Evolutionary conservation across 164 flowering plant genomes (phyloP).

Genomic region (Nelumbo lutea): DNA sequence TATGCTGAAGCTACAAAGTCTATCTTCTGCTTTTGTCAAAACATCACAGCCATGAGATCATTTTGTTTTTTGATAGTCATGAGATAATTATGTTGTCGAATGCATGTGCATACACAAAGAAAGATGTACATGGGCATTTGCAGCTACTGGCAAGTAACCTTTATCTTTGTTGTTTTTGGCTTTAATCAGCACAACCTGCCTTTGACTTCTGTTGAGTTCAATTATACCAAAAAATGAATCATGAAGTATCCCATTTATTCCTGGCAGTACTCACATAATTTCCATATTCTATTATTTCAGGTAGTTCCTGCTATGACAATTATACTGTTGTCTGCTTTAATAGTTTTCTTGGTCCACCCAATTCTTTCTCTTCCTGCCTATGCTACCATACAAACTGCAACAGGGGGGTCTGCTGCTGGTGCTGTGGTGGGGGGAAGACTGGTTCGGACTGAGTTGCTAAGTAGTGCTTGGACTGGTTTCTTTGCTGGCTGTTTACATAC

Average conservation of each 20-base stretch:
- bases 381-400: constrained; percentile 44
- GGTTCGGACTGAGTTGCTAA: constrained; percentile 42
- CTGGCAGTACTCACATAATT: neutral
- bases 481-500: constrained; percentile 82
- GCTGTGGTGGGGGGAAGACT: constrained; percentile 34
- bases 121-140: too few species aligned
- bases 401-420: constrained; percentile 22
- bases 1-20: too few species aligned
- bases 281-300: constrained; percentile 24
- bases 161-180: too few species aligned
- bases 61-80: too few species aligned
- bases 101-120: too few species aligned
- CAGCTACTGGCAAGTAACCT: too few species aligned
- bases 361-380: constrained; percentile 50
- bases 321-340: constrained; percentile 38
- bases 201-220: too few species aligned
- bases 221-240: too few species aligned
- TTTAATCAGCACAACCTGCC: too few species aligned
- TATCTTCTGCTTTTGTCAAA: too few species aligned
- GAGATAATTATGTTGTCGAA: too few species aligned
- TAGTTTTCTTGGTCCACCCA: constrained; percentile 34
- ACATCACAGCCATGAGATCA: too few species aligned
- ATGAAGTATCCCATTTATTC: neutral
- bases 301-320: constrained; percentile 30
- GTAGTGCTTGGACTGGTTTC: constrained; percentile 79